Evolutionary conservation across 2,329 filamentous ascomycete species (phyloP), one percentile per base, ranked within the genome.

Genomic region (Colletotrichum costaricense): DNA sequence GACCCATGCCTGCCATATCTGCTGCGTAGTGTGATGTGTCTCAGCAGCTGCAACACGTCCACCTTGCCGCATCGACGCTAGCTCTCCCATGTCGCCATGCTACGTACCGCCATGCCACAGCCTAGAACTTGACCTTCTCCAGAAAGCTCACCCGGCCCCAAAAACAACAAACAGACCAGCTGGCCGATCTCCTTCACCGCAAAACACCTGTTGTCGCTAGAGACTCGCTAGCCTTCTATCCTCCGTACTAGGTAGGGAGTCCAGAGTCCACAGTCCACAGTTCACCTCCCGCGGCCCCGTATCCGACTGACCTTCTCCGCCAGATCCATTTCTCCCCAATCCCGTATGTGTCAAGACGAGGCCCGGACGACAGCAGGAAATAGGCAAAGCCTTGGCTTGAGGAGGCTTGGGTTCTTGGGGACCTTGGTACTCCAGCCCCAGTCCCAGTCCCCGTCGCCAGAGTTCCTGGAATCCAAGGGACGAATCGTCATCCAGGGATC

Each of bases 151-250:
- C 58, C 67, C 49, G 22, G 46, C 38, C 26, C 46, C 26, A 63
- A 63, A 19, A 33, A 42, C 57, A 35, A 49, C 64, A 69, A 42
- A 57, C 59, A 69, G 55, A 38, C 60, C 70, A 64, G 54, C 59
- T 60, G 46, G 69, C 52, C 58, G 54, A 46, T 69, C 52, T 63
- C 63, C 65, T 63, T 69, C 69, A 72, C 69, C 69, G 69, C 69
- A 72, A 63, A 68, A 33, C 49, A 57, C 19, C 59, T 72, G 54
- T 55, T 30, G 33, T n/a, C 33, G 66, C 42, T 49, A 12, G 33
- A 35, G 33, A 49, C 16, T 9, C 42, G 16, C 42, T 49, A 49
- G 42, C 16, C 16, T 49, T 16, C 19, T 49, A 35, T 35, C 3
- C 33, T 12, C 33, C 4, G 33, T 35, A 35, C 33, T 35, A 35